Conservation (phyloP, 805 yeast genomes). For the Soucietia sequanensis region DNA sequence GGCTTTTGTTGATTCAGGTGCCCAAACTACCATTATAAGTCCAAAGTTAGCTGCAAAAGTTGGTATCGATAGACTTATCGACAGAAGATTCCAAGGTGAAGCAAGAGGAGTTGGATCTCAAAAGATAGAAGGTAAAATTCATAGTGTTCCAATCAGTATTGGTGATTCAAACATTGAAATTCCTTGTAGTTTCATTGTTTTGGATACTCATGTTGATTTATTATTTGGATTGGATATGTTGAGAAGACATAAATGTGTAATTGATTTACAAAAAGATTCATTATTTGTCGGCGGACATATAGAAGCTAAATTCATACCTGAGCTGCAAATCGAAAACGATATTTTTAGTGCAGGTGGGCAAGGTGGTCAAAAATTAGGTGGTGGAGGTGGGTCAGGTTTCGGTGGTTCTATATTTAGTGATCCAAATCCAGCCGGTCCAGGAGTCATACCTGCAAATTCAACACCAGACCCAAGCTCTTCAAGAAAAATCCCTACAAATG, state of each 20-base stretch:
- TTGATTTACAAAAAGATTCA: conserved; percentile 67
- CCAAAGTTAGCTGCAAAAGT: conserved; percentile 73
- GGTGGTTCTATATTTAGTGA: conserved; percentile 36
- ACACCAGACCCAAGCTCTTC: conserved; percentile 9
- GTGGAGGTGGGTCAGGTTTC: conserved; percentile 16
- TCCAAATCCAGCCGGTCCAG: conserved; percentile 7
- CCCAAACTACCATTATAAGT: conserved; percentile 83
- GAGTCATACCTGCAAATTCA: conserved; percentile 6
- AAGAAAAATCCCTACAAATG: conserved; percentile 6
- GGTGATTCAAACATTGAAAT: conserved; percentile 47
- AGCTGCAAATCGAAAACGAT: conserved; percentile 57
- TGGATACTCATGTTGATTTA: conserved; percentile 72
- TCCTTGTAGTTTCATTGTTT: conserved; percentile 39
- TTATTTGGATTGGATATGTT: conserved; percentile 89
- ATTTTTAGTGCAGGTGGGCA: conserved; percentile 13
- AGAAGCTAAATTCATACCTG: conserved; percentile 70
- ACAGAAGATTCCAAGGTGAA: conserved; percentile 73
- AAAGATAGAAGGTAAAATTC: conserved; percentile 78
- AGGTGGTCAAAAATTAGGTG: conserved; percentile 8
- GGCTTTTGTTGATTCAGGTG: conserved; percentile 97
- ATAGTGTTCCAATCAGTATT: conserved; percentile 81
- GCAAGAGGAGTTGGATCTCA: conserved; percentile 91
- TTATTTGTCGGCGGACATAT: conserved; percentile 68
- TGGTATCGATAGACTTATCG: conserved; percentile 70
- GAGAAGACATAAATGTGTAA: conserved; percentile 78